Evolutionary conservation across 129 eudicot genomes (phyloP), one percentile per base, ranked within the genome.

Genomic region (Helianthus tuberosus): DNA sequence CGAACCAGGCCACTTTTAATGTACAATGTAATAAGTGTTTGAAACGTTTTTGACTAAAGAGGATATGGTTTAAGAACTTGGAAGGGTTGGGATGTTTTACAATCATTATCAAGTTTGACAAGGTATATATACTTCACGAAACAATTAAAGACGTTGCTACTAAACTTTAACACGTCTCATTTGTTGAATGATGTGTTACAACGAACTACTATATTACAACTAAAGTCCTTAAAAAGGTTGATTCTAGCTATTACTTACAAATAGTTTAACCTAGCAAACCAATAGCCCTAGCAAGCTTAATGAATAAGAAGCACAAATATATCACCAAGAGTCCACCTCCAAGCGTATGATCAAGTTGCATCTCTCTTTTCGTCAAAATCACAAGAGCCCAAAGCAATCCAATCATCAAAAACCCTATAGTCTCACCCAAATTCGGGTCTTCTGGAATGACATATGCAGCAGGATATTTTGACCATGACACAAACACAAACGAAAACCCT

Each of bases 351-450:
- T 87, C 89, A 5, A 81, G 80, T 46, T 72, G 75, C 96, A 90
- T 90, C 23, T 73, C 75, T 39, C 80, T 87, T 74, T 79, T 87
- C 0, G 87, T 86, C 86, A 90, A 72, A 23, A 90, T 66, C 66
- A 87, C 91, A n/a, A 87, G 87, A 36, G 96, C 91, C 93, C 93
- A 90, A 50, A 90, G 89, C 73, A 90, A 60, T 2, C 87, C 91
- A 6, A 68, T 68, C 74, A 85, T 87, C 63, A 90, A 48, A 77
- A 90, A 90, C 64, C 91, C 96, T 13, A 87, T 77, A 1, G 83
- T 83, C 36, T 85, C 86, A 8, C 72, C 79, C 10, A 87, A 32
- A 71, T 75, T 72, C 46, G 82, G 71, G 50, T 86, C 86, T 36
- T 66, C 61, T 0, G 88, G 89, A 59, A 90, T 80, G 29, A 77